These are phyloP conservation scores for Calonectria pteridis DNA, from an alignment of 2,329 filamentous ascomycete species.

Conservation along the genomic window DNA sequence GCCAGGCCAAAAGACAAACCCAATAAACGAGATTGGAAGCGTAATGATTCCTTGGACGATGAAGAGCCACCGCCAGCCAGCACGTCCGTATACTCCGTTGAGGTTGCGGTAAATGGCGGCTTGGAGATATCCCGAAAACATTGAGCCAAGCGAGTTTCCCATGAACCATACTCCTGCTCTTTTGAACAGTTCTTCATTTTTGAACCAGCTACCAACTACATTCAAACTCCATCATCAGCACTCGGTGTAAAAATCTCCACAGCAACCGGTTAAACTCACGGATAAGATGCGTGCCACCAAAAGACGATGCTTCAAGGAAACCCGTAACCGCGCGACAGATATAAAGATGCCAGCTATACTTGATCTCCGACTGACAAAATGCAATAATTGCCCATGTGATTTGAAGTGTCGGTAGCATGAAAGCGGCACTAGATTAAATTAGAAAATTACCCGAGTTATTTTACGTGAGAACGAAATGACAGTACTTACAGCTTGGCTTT, in stretches of 20 bases:
- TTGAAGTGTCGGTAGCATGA: constrained; percentile 39
- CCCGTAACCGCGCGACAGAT: constrained; percentile 41
- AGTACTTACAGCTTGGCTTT: constrained; percentile 41
- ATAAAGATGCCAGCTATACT: constrained; percentile 43
- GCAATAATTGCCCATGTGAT: constrained; percentile 44
- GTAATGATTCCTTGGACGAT: constrained; percentile 51
- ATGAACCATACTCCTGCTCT: constrained; percentile 63
- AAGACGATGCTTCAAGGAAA: constrained; percentile 42
- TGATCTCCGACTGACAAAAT: constrained; percentile 42
- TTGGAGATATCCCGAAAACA: constrained; percentile 46
- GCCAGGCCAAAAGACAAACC: constrained; percentile 45
- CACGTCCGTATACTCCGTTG: constrained; percentile 56
- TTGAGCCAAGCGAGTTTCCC: constrained; percentile 42
- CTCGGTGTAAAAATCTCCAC: background rate
- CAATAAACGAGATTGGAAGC: constrained; percentile 44
- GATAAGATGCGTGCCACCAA: constrained; percentile 46
- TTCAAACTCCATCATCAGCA: background rate
- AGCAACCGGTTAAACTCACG: constrained; percentile 27
- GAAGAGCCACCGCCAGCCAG: constrained; percentile 58
- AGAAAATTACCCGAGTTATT: background rate
- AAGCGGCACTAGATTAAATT: constrained; percentile 32
- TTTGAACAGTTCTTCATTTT: constrained; percentile 56
- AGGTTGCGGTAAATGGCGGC: constrained; percentile 54
- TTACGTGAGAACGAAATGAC: too few species aligned
- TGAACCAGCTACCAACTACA: constrained; percentile 35